Evolutionary conservation across 768 basidiomycete genomes (phyloP), one percentile per base, ranked within the genome.

Genomic region (Panus rudis): DNA sequence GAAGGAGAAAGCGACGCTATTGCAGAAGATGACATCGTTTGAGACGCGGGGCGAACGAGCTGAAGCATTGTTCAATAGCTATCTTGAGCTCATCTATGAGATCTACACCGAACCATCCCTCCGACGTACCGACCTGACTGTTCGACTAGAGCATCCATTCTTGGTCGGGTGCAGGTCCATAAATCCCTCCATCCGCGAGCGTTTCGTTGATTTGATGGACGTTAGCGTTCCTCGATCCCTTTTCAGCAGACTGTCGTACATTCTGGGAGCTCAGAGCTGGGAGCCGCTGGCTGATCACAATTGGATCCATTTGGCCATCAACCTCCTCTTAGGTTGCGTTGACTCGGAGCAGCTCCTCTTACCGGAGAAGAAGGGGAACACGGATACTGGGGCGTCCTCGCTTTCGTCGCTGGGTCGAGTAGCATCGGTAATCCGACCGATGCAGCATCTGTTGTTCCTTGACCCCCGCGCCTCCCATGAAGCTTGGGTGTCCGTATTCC

Each of bases 191-290:
- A 71, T 96, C 20, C 78, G 96, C 37, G 83, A 85, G 46, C 74
- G 77, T 30, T 99, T 98, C 66, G 73, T 97, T 53, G 90, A 92
- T 58, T 73, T 96, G 32, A 70, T 98, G 49, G 93, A 98, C 54
- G 71, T 79, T 54, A 93, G 85, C 57, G 78, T 97, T 39, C 89
- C 93, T 24, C 79, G 85, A 25, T 83, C 85, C 1, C 72, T 96
- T 10, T 77, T 78, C 45, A 81, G 75, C 46, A 84, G 96, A 21
- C 62, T 99, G 37, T 83, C 85, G 30, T 97, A 93, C 61, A 80
- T 98, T 50, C 70, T 94, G 28, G 92, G 87, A 20, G 84, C 93
- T 13, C 94, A 98, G 63, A 91, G 73, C 53, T 99, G 96, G 96
- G 96, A 98, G 44, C 78, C 83, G 2, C 64, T 99, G 16, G 79